A percentile compares a stretch with the other conserved stretches of the same genome.
These are phyloP conservation scores for Lactarius indigo DNA, from an alignment of 768 basidiomycete genomes.

Conservation along the genomic window DNA sequence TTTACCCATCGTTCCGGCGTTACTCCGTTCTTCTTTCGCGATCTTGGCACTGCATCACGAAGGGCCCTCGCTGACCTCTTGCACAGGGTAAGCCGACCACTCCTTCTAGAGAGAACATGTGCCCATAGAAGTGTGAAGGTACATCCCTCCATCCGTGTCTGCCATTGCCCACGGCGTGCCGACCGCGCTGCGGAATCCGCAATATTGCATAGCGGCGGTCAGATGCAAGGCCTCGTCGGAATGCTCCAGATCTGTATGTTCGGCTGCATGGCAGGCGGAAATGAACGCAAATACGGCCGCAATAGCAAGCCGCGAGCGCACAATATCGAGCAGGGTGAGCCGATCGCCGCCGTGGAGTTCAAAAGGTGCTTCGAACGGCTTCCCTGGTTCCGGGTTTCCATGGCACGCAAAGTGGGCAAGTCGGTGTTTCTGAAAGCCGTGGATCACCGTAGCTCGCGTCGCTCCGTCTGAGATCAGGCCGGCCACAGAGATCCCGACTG, in stretches of 20 bases:
- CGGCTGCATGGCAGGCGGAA: slow-evolving; percentile 19
- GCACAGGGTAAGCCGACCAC: neutral
- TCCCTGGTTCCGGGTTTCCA: neutral
- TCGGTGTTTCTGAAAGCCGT: neutral
- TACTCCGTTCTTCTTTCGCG: slow-evolving; percentile 12
- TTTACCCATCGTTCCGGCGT: slow-evolving; percentile 12
- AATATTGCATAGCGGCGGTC: slow-evolving; percentile 16
- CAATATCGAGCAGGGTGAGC: slow-evolving; percentile 10
- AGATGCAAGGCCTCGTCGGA: slow-evolving; percentile 20
- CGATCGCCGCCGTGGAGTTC: slow-evolving; percentile 1
- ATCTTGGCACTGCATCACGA: neutral
- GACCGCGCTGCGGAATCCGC: slow-evolving; percentile 19
- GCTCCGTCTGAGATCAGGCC: slow-evolving; percentile 1
- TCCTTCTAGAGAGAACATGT: slow-evolving; percentile 9
- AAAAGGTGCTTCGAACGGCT: slow-evolving; percentile 9
- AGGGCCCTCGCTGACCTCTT: slow-evolving; percentile 8
- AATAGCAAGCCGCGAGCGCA: slow-evolving; percentile 4
- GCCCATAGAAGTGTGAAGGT: slow-evolving; percentile 8
- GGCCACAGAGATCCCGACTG: neutral
- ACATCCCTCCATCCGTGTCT: slow-evolving; percentile 17
- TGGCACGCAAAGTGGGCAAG: slow-evolving; percentile 19
- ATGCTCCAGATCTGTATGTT: neutral
- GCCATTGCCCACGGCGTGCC: slow-evolving; percentile 22
- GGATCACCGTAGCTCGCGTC: neutral
- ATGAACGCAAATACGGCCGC: slow-evolving; percentile 19